These are phyloP conservation scores for Pleurotus eryngii DNA, from an alignment of 768 basidiomycete genomes.

Conservation along the genomic window DNA sequence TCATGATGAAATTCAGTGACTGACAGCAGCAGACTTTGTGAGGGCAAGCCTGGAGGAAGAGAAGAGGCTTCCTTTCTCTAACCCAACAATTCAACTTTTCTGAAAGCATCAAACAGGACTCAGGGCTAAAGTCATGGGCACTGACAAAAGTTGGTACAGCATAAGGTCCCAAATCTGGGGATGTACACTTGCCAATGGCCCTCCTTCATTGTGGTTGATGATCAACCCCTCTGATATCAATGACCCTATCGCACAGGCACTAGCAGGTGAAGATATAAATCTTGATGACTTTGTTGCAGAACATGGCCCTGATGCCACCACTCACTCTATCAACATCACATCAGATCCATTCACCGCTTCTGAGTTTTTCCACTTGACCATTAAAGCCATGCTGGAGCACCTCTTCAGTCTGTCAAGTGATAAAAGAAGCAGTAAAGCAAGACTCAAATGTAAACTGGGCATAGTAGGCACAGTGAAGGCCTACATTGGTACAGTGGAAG, in stretches of 20 bases:
- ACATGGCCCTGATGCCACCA: constrained; percentile 20
- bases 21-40: background rate
- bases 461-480: constrained; percentile 16
- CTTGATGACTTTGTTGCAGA: constrained; percentile 26
- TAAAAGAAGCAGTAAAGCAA: constrained; percentile 10
- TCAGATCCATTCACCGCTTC: constrained; percentile 29
- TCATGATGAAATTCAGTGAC: no score
- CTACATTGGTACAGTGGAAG: constrained; percentile 24
- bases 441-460: constrained; percentile 12
- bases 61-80: background rate
- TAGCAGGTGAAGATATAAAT: constrained; percentile 34
- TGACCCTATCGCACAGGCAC: constrained; percentile 32
- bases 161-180: constrained; percentile 4
- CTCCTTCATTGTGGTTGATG: constrained; percentile 31
- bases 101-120: background rate
- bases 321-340: constrained; percentile 18
- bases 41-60: background rate
- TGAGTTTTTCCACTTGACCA: constrained; percentile 29
- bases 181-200: constrained; percentile 11
- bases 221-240: constrained; percentile 29
- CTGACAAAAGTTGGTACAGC: background rate
- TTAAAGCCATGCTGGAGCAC: constrained; percentile 21
- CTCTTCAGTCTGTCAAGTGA: constrained; percentile 30
- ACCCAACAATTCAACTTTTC: background rate
- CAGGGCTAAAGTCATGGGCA: constrained; percentile 1